Evolutionary conservation across 306 rosid genomes (phyloP), one percentile per base, ranked within the genome.

Genomic region (Morella rubra): DNA sequence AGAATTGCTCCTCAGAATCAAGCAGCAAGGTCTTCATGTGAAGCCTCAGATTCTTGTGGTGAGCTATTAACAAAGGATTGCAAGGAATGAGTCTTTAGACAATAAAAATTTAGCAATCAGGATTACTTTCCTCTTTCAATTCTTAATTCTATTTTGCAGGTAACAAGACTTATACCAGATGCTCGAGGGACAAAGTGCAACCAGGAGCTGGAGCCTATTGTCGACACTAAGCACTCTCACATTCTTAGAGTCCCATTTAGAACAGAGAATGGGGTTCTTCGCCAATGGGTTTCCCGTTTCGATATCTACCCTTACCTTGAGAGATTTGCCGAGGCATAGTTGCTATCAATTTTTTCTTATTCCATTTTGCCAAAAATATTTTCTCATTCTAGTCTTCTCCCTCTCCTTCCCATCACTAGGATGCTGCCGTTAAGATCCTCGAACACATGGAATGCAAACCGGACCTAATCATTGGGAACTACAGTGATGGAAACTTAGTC

Each of bases 11-110:
- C 66, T 76, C 32, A 89, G 96, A 86, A 85, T 89, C 69, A 89
- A 87, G 88, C 87, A 89, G 68, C 96, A 90, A 78, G 98, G 98
- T n/a, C 87, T 91, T 73, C 74, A 59, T 83, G 85, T 77, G 77
- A 90, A 91, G 79, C 98, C 98, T 81, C 94, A 91, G 83, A 91
- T 94, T 86, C 79, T 94, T 73, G 93, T 91, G 79, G 98, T 91
- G 76, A 81, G 95, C 84, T 78, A 42, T 59, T 1, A 27, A 19
- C 44, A 60, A 42, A 8, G 22, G 49, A 65, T 42, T 41, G 14
- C n/a, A 42, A 41, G 20, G 5, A 60, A 27, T 58, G 4, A 27
- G 24, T 60, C 32, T 14, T 56, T 13, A n/a, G 6, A 56, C 27
- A 56, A 20, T 56, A 52, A 16, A 14, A 52, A 16, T 9, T 14